Conservation (phyloP, 2,329 filamentous ascomycete species). For the Apiospora sp. region DNA sequence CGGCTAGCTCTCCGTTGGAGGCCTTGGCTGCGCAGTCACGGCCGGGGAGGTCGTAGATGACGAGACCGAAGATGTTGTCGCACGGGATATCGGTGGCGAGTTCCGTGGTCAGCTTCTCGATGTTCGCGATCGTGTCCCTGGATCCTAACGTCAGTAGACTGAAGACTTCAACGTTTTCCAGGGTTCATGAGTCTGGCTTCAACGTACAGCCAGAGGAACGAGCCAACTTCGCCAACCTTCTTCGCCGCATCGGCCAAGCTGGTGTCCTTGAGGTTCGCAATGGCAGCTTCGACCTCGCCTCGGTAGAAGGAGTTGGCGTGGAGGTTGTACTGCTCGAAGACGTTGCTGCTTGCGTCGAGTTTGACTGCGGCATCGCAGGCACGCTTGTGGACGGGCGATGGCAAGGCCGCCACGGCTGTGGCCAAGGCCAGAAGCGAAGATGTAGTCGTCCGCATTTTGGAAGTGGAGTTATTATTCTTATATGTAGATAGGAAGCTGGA, state of each 20-base stretch:
- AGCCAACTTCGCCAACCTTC: conserved; percentile 61
- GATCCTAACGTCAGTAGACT: background rate
- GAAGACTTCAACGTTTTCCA: background rate
- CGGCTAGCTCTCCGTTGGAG: conserved; percentile 65
- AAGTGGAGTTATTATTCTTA: background rate
- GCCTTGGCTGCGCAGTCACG: conserved; percentile 67
- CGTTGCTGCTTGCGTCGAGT: conserved; percentile 42
- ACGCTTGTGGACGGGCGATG: conserved; percentile 56
- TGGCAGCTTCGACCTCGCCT: conserved; percentile 39
- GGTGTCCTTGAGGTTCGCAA: conserved; percentile 43
- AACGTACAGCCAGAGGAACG: conserved; percentile 62
- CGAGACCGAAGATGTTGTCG: conserved; percentile 53
- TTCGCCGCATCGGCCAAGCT: conserved; percentile 63
- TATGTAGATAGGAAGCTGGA: background rate
- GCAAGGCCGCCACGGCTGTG: conserved; percentile 52
- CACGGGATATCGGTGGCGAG: conserved; percentile 53
- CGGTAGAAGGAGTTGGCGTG: conserved; percentile 44
- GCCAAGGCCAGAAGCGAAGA: conserved; percentile 45
- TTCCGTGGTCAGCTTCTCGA: conserved; percentile 56
- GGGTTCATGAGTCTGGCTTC: background rate
- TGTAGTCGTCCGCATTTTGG: conserved; percentile 27
- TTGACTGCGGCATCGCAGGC: conserved; percentile 40
- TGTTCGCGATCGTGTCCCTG: conserved; percentile 60
- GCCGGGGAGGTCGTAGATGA: conserved; percentile 67
- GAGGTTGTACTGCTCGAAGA: conserved; percentile 41